Evolutionary conservation across 345 rosid genomes (phyloP).

Genomic region (Acer campestre): DNA sequence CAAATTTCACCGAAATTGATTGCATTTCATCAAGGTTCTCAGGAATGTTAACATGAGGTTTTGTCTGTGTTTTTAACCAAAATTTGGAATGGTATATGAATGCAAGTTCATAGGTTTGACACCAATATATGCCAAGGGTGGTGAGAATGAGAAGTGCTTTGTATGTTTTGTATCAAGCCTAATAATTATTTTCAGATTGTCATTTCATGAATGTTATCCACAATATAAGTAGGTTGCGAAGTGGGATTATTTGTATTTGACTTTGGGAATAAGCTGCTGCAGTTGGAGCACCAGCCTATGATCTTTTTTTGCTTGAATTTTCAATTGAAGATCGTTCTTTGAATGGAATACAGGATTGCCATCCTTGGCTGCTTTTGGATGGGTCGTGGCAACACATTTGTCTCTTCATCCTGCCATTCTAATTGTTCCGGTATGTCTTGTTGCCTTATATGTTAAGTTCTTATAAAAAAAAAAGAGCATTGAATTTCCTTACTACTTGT

Average conservation of each 20-base stretch:
- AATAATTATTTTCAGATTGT: not conserved
- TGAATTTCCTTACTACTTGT: not conserved
- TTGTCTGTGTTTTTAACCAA: not conserved
- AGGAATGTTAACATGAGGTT: too few relatives aligned
- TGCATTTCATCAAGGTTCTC: too few relatives aligned
- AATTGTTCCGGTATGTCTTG: slow-evolving; percentile 66
- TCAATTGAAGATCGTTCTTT: slow-evolving; percentile 15
- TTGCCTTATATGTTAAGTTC: slow-evolving; percentile 13
- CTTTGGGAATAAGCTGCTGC: not conserved
- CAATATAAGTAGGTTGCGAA: not conserved
- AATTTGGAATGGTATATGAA: not conserved
- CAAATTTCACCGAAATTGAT: too few relatives aligned
- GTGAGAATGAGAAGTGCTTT: not conserved
- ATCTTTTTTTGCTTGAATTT: slow-evolving; percentile 1
- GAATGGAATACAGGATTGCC: slow-evolving; percentile 56
- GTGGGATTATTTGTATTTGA: not conserved
- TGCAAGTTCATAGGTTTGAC: not conserved
- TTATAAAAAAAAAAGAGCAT: not conserved
- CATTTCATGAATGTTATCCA: not conserved
- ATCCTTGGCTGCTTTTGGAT: slow-evolving; percentile 91
- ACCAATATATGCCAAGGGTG: not conserved
- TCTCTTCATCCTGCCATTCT: slow-evolving; percentile 84
- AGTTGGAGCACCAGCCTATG: not conserved
- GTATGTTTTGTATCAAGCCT: not conserved
- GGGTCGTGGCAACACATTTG: slow-evolving; percentile 87